phyloP scores from a whole-genome alignment of 495 filamentous ascomycete genomes.

The Daldinia caldariorum region DNA sequence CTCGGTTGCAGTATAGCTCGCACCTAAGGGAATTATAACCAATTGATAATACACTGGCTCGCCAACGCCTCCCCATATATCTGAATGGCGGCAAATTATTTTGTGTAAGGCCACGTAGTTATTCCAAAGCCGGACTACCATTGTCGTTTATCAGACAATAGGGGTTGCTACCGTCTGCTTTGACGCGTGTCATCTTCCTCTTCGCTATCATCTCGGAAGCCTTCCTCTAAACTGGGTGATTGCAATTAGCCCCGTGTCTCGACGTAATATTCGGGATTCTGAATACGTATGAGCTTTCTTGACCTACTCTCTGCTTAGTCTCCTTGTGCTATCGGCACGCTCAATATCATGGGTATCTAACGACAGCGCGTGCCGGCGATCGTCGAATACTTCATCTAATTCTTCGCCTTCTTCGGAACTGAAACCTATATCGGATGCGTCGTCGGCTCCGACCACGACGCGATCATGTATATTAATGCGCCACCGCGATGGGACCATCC shows the following conservation, averaged over 20 bases:
- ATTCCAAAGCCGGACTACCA: constrained; percentile 4
- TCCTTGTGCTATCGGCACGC: constrained; percentile 60
- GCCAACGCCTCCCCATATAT: not conserved
- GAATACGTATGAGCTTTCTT: constrained; percentile 13
- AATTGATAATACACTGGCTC: not conserved
- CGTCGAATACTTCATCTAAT: constrained; percentile 70
- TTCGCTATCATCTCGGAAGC: constrained; percentile 85
- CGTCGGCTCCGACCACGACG: constrained; percentile 53
- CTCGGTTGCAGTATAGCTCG: constrained; percentile 4
- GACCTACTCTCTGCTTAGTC: constrained; percentile 77
- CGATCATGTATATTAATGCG: constrained; percentile 51
- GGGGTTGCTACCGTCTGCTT: constrained; percentile 26
- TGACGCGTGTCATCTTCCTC: constrained; percentile 56
- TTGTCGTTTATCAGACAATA: not conserved
- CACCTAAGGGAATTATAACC: constrained; percentile 1
- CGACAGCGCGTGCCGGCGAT: constrained; percentile 71
- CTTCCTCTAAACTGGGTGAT: constrained; percentile 68
- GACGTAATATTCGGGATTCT: not conserved
- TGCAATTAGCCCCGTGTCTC: constrained; percentile 36
- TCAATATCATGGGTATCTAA: constrained; percentile 65
- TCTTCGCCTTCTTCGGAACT: constrained; percentile 68
- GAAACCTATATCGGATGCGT: constrained; percentile 55
- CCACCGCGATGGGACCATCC: constrained; percentile 67
- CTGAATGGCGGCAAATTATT: not conserved
- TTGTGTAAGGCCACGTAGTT: constrained; percentile 8